Conservation (phyloP, 345 rosid species). For the Eucalyptus tenuipes region DNA sequence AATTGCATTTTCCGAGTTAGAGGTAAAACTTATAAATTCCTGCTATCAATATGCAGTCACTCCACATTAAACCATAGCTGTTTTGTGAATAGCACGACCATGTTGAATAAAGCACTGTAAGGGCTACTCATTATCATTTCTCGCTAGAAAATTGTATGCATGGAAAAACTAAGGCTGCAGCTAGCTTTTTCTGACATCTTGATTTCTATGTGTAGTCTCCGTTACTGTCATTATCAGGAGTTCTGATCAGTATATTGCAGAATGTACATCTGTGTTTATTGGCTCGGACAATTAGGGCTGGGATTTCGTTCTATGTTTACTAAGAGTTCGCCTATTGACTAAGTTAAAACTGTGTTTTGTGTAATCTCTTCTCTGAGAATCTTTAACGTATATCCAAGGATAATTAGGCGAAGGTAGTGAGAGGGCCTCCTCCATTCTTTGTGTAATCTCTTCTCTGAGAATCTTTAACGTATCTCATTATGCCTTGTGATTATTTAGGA, state of each 20-base stretch:
- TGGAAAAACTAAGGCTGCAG: neutral
- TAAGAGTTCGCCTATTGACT: neutral
- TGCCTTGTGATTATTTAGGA: conserved; percentile 29
- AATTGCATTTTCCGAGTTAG: conserved; percentile 69
- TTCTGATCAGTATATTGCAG: neutral
- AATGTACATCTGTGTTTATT: neutral
- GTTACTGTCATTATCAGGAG: neutral
- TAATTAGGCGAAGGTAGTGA: neutral
- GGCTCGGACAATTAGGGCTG: neutral
- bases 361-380: neutral
- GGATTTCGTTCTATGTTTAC: neutral
- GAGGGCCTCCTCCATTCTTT: neutral
- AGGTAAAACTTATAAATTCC: conserved; percentile 29
- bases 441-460: too few relatives aligned
- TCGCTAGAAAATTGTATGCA: neutral
- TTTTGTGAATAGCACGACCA: neutral
- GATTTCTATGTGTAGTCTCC: neutral
- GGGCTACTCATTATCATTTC: neutral
- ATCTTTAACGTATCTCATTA: too few relatives aligned
- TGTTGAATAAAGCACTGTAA: neutral
- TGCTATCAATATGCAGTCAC: neutral
- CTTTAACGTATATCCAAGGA: neutral
- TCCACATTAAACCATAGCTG: neutral
- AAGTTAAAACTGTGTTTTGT: neutral
- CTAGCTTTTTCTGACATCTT: neutral